Conservation (phyloP, 805 yeast genomes). For the Citeromyces nyonsensis region DNA sequence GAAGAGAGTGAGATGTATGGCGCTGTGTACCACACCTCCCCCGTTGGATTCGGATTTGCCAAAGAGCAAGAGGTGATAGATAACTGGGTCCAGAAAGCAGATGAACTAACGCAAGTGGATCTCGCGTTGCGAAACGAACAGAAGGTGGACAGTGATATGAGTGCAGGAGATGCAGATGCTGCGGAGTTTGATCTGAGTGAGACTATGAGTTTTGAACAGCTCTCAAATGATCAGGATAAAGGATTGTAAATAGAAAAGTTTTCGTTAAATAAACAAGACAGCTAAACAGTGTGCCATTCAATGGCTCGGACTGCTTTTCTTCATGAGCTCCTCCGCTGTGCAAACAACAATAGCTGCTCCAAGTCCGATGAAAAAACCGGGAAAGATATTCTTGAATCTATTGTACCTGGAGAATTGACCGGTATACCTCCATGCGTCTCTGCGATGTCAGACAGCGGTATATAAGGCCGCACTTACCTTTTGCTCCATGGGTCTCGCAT, state of each 20-base stretch:
- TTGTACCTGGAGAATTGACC: slow-evolving; percentile 64
- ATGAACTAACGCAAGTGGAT: slow-evolving; percentile 36
- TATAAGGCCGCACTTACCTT: slow-evolving; percentile 11
- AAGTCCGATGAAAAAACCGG: slow-evolving; percentile 68
- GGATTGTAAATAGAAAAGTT: slow-evolving; percentile 8
- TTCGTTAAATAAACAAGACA: neutral
- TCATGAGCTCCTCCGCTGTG: slow-evolving; percentile 39
- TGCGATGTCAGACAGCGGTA: slow-evolving; percentile 8
- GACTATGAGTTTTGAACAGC: no score
- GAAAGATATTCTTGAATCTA: slow-evolving; percentile 58
- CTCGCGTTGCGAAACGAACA: no score
- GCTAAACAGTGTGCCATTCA: no score
- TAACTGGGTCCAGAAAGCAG: slow-evolving; percentile 61
- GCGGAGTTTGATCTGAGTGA: slow-evolving; percentile 7
- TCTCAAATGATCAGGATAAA: no score
- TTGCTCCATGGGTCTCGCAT: slow-evolving; percentile 28
- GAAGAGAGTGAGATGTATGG: slow-evolving; percentile 88
- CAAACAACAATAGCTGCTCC: slow-evolving; percentile 59
- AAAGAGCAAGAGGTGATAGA: slow-evolving; percentile 60
- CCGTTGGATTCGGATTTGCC: slow-evolving; percentile 51
- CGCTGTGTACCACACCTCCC: slow-evolving; percentile 46
- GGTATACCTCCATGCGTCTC: slow-evolving; percentile 87
- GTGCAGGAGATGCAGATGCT: slow-evolving; percentile 8
- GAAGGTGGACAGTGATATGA: no score
- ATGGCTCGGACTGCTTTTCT: no score